Percentiles rank a stretch among this genome's conserved stretches.
phyloP scores from a whole-genome alignment of 306 rosid species.

The Quercus rubra region DNA sequence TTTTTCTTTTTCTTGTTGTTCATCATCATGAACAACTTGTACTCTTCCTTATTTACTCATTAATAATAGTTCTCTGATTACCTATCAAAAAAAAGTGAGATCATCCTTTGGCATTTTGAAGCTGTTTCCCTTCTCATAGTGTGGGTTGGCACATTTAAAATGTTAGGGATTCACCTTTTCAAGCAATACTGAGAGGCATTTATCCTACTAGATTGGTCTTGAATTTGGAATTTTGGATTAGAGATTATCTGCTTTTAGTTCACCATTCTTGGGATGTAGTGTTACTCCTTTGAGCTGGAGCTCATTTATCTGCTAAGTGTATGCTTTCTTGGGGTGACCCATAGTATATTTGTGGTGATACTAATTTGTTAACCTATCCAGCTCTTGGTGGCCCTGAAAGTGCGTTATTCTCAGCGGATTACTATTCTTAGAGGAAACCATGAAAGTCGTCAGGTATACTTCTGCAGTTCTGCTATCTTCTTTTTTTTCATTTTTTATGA shows the following conservation, averaged over 20 bases:
- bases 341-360: neutral
- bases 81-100: neutral
- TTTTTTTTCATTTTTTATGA: conserved; percentile 8
- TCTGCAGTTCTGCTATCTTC: conserved; percentile 15
- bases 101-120: conserved; percentile 5
- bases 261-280: neutral
- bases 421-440: conserved; percentile 99
- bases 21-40: too few species aligned
- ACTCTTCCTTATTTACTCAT: too few species aligned
- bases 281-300: neutral
- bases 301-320: conserved; percentile 14
- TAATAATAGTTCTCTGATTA: too few species aligned
- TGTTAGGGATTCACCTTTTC: neutral
- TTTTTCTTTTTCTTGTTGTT: too few species aligned
- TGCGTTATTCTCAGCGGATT: conserved; percentile 88
- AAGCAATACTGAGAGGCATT: neutral
- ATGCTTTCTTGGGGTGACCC: conserved; percentile 1
- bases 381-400: conserved; percentile 96
- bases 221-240: neutral
- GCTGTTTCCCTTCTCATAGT: neutral
- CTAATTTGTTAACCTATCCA: conserved; percentile 45
- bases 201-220: neutral
- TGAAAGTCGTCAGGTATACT: conserved; percentile 93
- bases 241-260: neutral
- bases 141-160: neutral